Conservation (phyloP, 2,329 filamentous ascomycete species). For the Nigrospora osmanthi region DNA sequence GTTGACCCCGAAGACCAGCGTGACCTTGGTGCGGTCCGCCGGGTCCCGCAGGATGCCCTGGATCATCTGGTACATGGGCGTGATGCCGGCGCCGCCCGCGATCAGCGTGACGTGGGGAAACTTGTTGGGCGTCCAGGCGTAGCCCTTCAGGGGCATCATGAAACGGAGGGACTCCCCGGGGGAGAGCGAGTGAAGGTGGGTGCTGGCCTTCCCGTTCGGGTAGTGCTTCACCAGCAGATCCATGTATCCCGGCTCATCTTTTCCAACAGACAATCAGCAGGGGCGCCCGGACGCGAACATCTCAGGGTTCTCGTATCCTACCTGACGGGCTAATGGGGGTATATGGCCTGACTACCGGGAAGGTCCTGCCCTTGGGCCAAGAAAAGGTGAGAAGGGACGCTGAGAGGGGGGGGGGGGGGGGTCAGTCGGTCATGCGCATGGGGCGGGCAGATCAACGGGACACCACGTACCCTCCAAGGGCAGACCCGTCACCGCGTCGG, state of each 20-base stretch:
- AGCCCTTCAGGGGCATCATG: conserved; percentile 43
- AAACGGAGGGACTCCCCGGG: conserved; percentile 57
- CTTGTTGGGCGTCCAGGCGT: conserved; percentile 44
- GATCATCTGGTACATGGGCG: conserved; percentile 59
- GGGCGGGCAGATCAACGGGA: neutral
- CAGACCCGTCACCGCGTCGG: conserved; percentile 38
- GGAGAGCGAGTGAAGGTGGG: conserved; percentile 55
- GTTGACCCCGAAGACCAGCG: conserved; percentile 60
- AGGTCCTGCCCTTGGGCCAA: conserved; percentile 46
- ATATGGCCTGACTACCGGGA: conserved; percentile 58
- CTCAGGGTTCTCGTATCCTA: conserved; percentile 14
- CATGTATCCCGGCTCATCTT: conserved; percentile 50
- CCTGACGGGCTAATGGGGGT: conserved; percentile 51
- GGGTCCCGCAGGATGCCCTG: conserved; percentile 55
- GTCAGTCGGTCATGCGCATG: neutral
- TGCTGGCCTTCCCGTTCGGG: conserved; percentile 55
- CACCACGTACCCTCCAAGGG: conserved; percentile 35
- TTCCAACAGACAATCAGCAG: conserved; percentile 1
- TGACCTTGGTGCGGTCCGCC: conserved; percentile 53
- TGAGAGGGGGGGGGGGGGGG: too few species aligned
- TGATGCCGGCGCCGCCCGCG: conserved; percentile 67
- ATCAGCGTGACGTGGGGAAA: conserved; percentile 51
- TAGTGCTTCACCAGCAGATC: conserved; percentile 64
- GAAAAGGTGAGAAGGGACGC: conserved; percentile 53
- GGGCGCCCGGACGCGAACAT: neutral